A percentile compares a stretch with the other conserved stretches of the same genome.
These are phyloP conservation scores for Arthrinium phaeospermum DNA, from an alignment of 2,329 filamentous ascomycete genomes.

Conservation along the genomic window DNA sequence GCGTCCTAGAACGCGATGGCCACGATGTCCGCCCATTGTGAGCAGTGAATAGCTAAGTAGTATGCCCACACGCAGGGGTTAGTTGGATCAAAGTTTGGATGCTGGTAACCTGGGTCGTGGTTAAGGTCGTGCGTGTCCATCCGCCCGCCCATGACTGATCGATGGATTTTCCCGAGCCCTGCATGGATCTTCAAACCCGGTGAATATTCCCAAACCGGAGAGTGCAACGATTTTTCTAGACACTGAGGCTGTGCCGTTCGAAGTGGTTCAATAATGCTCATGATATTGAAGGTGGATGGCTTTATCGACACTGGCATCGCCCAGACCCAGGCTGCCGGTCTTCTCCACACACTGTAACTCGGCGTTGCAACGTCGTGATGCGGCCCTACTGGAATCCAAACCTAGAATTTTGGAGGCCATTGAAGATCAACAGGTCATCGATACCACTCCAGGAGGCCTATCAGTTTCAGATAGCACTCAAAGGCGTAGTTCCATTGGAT, in stretches of 20 bases:
- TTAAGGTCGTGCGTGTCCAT: not conserved
- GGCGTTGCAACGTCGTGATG: slow-evolving; percentile 12
- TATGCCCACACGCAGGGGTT: not conserved
- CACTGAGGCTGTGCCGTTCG: not conserved
- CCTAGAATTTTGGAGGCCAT: not conserved
- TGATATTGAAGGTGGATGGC: not conserved
- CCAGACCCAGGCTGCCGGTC: slow-evolving; percentile 13
- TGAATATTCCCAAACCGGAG: not conserved
- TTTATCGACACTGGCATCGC: not conserved
- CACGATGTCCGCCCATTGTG: not conserved
- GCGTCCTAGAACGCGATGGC: not conserved
- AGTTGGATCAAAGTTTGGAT: not conserved
- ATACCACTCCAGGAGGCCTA: not conserved
- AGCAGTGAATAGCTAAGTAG: not conserved
- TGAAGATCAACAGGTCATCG: not conserved
- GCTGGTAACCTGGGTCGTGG: not conserved
- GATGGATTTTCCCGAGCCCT: slow-evolving; percentile 6
- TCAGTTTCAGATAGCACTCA: not conserved
- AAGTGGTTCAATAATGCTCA: not conserved
- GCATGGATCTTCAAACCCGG: not conserved
- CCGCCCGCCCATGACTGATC: not conserved
- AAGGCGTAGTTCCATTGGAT: not conserved
- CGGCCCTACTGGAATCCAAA: not conserved
- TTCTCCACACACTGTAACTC: not conserved
- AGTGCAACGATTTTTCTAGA: not conserved